Conservation (phyloP, 1,284 basidiomycete genomes). For the Pseudozyma tsukubaensis region DNA sequence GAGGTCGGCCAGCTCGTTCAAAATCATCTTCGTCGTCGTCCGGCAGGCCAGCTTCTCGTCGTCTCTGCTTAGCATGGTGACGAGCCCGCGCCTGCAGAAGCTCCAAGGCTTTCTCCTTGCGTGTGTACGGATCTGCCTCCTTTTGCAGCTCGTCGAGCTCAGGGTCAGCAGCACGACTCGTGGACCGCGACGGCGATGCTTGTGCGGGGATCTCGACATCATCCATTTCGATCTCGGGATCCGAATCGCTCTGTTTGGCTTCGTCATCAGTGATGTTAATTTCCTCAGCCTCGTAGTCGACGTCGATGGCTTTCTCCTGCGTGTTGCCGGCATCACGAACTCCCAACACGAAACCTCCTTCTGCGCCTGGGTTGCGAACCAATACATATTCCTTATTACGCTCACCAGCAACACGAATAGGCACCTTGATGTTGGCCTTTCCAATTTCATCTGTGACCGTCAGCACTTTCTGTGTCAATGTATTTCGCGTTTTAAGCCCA, state of each 20-base stretch:
- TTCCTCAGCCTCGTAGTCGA: constrained; percentile 69
- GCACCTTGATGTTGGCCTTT: constrained; percentile 82
- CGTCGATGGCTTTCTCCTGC: constrained; percentile 83
- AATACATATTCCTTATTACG: constrained; percentile 93
- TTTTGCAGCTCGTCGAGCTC: constrained; percentile 47
- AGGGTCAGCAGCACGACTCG: constrained; percentile 35
- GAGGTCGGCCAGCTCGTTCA: constrained; percentile 15
- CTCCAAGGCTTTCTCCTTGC: constrained; percentile 57
- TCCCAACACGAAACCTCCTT: constrained; percentile 93
- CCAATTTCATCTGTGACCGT: constrained; percentile 92
- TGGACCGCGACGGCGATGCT: constrained; percentile 12
- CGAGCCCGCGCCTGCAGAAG: constrained; percentile 54
- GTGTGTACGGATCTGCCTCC: constrained; percentile 43
- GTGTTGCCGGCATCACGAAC: constrained; percentile 81
- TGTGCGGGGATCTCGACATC: constrained; percentile 58
- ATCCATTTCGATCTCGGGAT: constrained; percentile 58
- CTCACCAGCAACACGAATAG: constrained; percentile 93
- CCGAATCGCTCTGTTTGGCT: constrained; percentile 29
- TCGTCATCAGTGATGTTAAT: constrained; percentile 50
- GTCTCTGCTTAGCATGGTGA: constrained; percentile 54
- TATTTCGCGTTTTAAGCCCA: constrained; percentile 87
- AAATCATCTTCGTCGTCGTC: constrained; percentile 39
- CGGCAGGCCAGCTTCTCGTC: constrained; percentile 47
- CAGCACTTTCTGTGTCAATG: constrained; percentile 92
- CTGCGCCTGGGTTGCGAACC: constrained; percentile 83